These are phyloP conservation scores for Plasmodium ovale DNA, from an alignment of 169 alveolate genomes.

Conservation along the genomic window DNA sequence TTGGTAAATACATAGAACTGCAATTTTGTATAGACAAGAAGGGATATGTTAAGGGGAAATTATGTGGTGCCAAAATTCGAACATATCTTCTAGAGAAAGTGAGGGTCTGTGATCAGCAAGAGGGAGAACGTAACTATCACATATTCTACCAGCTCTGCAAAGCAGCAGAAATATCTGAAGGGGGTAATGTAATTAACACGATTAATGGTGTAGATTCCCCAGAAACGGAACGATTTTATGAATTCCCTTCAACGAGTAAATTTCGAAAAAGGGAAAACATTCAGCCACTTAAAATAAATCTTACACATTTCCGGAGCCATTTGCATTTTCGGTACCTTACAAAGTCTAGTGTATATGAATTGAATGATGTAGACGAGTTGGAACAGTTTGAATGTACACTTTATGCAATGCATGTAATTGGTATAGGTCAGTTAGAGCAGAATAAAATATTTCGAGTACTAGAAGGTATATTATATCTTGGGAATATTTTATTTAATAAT, in stretches of 20 bases:
- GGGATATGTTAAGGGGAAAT: conserved; percentile 83
- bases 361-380: conserved; percentile 90
- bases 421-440: conserved; percentile 87
- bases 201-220: neutral
- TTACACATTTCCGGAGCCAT: conserved; percentile 74
- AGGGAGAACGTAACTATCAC: conserved; percentile 97
- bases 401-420: conserved; percentile 91
- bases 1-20: conserved; percentile 98
- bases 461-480: conserved; percentile 91
- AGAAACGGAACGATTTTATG: conserved; percentile 60
- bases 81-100: conserved; percentile 98
- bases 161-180: conserved; percentile 84
- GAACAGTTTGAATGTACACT: conserved; percentile 89
- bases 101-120: conserved; percentile 95
- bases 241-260: conserved; percentile 60
- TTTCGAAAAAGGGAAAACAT: conserved; percentile 35
- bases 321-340: conserved; percentile 74
- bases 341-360: conserved; percentile 81
- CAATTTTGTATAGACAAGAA: conserved; percentile 83
- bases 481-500: conserved; percentile 90
- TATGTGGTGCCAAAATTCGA: conserved; percentile 96
- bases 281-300: conserved; percentile 34
- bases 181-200: neutral
- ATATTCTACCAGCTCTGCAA: conserved; percentile 96
- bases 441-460: conserved; percentile 85